Percentiles rank a stretch among this genome's conserved stretches.
phyloP scores from a whole-genome alignment of 2,329 filamentous ascomycete genomes.

The Dactylellina cionopaga region DNA sequence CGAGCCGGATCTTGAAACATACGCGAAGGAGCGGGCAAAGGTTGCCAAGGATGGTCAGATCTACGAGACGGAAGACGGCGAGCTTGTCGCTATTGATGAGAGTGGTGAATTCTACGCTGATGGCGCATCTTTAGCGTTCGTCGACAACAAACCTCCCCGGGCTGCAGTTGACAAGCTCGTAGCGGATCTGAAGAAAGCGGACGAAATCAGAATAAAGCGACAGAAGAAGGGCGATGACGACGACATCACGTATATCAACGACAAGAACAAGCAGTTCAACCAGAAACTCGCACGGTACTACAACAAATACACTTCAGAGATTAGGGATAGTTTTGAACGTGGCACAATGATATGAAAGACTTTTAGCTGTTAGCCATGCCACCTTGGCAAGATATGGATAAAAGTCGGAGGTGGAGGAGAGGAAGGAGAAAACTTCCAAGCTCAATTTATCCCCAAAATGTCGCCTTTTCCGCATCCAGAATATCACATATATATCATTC shows the following conservation, averaged over 20 bases:
- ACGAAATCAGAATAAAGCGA: conserved; percentile 87
- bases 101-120: conserved; percentile 92
- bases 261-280: conserved; percentile 99
- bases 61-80: conserved; percentile 92
- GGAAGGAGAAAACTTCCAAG: conserved; percentile 34
- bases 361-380: no score
- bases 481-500: no score
- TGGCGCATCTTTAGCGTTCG: conserved; percentile 81
- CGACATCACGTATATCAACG: conserved; percentile 98
- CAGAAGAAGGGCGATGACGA: conserved; percentile 81
- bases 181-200: conserved; percentile 83
- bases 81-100: conserved; percentile 91
- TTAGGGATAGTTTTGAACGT: conserved; percentile 95
- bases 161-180: conserved; percentile 89
- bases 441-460: no score
- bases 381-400: no score
- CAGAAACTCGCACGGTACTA: conserved; percentile 95
- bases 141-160: conserved; percentile 85
- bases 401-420: conserved; percentile 29
- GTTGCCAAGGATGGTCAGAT: conserved; percentile 89
- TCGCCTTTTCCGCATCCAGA: no score
- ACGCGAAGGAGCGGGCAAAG: conserved; percentile 84
- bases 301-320: conserved; percentile 97
- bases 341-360: conserved; percentile 85
- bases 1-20: conserved; percentile 80